Evolutionary conservation across 495 filamentous ascomycete species (phyloP), one percentile per base, ranked within the genome.

Genomic region (Neurospora terricola): DNA sequence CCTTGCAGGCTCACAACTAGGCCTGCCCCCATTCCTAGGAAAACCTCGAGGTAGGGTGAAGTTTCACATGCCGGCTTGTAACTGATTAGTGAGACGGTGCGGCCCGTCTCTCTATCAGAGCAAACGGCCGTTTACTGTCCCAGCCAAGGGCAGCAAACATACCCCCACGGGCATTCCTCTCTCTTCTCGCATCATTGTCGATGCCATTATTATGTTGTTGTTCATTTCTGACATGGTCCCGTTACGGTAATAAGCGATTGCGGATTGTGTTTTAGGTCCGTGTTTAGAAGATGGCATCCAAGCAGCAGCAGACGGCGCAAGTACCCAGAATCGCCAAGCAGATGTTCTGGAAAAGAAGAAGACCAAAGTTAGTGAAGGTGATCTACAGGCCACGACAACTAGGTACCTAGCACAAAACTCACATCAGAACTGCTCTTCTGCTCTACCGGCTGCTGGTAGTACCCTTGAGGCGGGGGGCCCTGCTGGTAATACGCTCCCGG

Each of bases 281-380:
- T 38, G 21, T 62, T 78, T 83, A 86, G 71, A 85, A 85, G 40
- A 86, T 69, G 23, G 80, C 78, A 34, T 86, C 85, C 71, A 86
- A 73, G 73, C 85, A 86, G 78, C 85, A 86, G 73, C 85, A 86
- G 77, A 83, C 84, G 1, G 85, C 85, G 70, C 85, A 73, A 69
- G 76, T 75, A 1, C 81, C 83, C 2, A 84, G 62, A 59, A 84
- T 72, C 0, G 79, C 79, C 37, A 80, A 79, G 12, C 84, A 39
- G 40, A 83, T 81, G 16, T 81, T 73, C 78, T 80, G 14, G 27
- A 45, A 39, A 16, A 36, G n/a, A 40, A 16, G 34, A 40, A 12
- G 38, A 39, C 11, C 18, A 18, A 40, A 3, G 59, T 74, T 68
- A 73, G 70, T 23, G n/a, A 21, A 3, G 21, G 7, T 30, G 21